These are phyloP conservation scores for Flueggea neowawraea DNA, from an alignment of 441 rosid genomes.

Conservation along the genomic window DNA sequence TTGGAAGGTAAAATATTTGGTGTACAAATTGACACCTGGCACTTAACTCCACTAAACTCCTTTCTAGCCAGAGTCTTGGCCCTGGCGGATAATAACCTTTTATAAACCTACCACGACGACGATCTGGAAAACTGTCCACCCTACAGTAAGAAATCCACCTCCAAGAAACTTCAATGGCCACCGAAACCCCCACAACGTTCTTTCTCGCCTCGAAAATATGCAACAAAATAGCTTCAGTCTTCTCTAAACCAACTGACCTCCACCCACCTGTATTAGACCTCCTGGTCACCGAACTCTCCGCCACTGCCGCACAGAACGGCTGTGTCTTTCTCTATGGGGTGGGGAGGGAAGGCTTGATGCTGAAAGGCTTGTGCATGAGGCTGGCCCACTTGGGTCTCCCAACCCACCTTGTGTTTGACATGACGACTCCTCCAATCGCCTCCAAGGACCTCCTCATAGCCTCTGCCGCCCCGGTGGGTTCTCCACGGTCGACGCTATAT, in stretches of 20 bases:
- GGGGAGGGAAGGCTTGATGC: conserved; percentile 88
- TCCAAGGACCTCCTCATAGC: conserved; percentile 65
- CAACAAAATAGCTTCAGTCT: conserved; percentile 56
- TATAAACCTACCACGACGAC: not conserved
- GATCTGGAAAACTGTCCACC: too few species aligned
- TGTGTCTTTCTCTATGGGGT: conserved; percentile 75
- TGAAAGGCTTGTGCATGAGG: conserved; percentile 81
- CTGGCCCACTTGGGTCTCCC: conserved; percentile 76
- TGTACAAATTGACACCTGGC: too few species aligned
- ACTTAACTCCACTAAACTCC: too few species aligned
- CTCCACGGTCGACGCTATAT: conserved; percentile 85
- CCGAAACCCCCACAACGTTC: conserved; percentile 20
- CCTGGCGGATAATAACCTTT: too few species aligned
- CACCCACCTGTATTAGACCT: conserved; percentile 52
- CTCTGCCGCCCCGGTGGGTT: conserved; percentile 85
- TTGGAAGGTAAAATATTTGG: too few species aligned
- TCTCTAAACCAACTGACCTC: conserved; percentile 42
- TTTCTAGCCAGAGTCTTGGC: too few species aligned
- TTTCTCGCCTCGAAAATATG: conserved; percentile 57
- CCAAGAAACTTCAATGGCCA: conserved; percentile 23
- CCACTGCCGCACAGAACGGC: conserved; percentile 40
- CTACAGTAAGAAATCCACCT: not conserved
- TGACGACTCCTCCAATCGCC: conserved; percentile 81
- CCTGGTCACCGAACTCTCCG: conserved; percentile 43
- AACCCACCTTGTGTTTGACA: conserved; percentile 72